These are phyloP conservation scores for Paraphaeosphaeria minitans DNA, from an alignment of 2,329 filamentous ascomycete species.

Conservation along the genomic window DNA sequence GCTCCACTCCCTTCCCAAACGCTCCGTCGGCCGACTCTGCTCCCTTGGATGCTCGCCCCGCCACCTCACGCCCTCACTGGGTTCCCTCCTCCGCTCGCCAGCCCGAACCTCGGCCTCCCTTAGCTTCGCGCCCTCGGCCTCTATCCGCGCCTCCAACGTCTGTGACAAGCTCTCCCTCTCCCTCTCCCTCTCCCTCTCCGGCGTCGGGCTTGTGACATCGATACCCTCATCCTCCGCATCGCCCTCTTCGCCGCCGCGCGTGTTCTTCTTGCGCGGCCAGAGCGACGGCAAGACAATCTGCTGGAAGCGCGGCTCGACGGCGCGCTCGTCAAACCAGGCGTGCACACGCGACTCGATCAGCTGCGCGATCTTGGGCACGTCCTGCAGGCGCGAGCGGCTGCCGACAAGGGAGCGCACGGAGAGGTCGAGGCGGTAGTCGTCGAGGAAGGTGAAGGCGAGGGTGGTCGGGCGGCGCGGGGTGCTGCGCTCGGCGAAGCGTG, in stretches of 20 bases:
- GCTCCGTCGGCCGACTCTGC: slow-evolving; percentile 18
- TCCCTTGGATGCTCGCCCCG: slow-evolving; percentile 24
- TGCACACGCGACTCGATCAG: slow-evolving; percentile 80
- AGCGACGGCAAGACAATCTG: slow-evolving; percentile 82
- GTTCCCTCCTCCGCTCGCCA: slow-evolving; percentile 30
- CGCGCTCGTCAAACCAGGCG: slow-evolving; percentile 86
- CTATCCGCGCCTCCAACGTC: slow-evolving; percentile 40
- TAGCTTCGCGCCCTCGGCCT: slow-evolving; percentile 44
- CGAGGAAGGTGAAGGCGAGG: slow-evolving; percentile 91
- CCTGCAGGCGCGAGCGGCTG: slow-evolving; percentile 77
- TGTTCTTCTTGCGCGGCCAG: slow-evolving; percentile 86
- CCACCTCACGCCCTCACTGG: slow-evolving; percentile 34
- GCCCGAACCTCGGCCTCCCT: slow-evolving; percentile 45
- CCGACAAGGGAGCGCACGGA: slow-evolving; percentile 80
- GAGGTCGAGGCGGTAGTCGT: slow-evolving; percentile 84
- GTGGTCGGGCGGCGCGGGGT: slow-evolving; percentile 68
- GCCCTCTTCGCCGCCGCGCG: slow-evolving; percentile 66
- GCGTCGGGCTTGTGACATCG: slow-evolving; percentile 13
- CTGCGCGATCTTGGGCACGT: slow-evolving; percentile 87
- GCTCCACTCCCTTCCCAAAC: slow-evolving; percentile 28
- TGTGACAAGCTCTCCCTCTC: slow-evolving; percentile 7
- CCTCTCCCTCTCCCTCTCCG: neutral
- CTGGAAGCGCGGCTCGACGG: slow-evolving; percentile 84
- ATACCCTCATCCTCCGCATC: slow-evolving; percentile 21
- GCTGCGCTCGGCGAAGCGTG: slow-evolving; percentile 4